Evolutionary conservation across 2,329 filamentous ascomycete species (phyloP), one percentile per base, ranked within the genome.

Genomic region (Magnaporthiopsis incrustans): DNA sequence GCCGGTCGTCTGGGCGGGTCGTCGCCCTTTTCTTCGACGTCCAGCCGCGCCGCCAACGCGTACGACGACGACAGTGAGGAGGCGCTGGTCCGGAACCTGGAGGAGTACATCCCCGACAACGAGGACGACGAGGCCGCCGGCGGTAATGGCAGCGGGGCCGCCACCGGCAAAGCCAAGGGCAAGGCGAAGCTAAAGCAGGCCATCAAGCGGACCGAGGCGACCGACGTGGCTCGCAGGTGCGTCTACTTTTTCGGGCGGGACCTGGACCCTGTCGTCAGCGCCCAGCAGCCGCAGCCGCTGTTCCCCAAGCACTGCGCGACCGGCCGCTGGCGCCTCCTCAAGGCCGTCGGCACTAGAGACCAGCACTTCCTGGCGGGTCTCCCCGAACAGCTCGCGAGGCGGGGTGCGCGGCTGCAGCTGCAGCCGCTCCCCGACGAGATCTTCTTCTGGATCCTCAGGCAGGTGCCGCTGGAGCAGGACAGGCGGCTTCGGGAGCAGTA

Each of bases 391-490:
- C 76, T 88, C 18, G 75, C 84, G 22, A 70, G 72, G 5, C 73
- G 74, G 64, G 77, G 76, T 56, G 72, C 74, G 15, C 67, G 71
- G 3, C 71, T 92, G 15, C 38, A 44, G 11, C 33, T 11, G 33
- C 59, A 50, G 14, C 5, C 35, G 35, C 59, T 60, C n/a, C 85
- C 89, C 0, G 84, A 90, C 66, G 82, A 88, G 64, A 70, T 92
- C 1, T 80, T 91, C 61, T 69, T 81, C 22, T 93, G 90, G 89
- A 77, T 91, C 3, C 70, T 89, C 7, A 76, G 83, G 61, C 82
- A 87, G 75, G 76, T 87, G 27, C 84, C 82, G 64, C 71, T 77
- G 2, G 86, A 90, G 69, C 74, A 77, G 57, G 81, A 82, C 38
- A 76, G 79, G 57, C 78, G 84, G 59, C 72, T 91, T 57, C 81